Base-by-base conservation (phyloP, 2,329 filamentous ascomycete species). In the Colletotrichum godetiae region DNA sequence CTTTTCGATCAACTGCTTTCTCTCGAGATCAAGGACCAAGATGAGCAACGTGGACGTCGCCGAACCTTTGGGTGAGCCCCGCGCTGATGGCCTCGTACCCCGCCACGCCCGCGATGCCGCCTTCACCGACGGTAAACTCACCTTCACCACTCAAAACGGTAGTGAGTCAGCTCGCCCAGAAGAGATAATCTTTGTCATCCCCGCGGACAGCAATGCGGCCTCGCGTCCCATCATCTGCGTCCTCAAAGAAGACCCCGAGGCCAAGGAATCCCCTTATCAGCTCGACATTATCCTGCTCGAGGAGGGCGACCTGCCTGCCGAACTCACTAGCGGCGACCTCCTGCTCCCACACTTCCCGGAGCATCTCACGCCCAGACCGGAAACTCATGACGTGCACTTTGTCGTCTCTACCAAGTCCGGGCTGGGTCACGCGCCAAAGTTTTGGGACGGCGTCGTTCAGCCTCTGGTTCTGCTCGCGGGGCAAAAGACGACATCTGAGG, bases 361-460 rank as follows among this genome's bases (percentile, higher is more conserved):
- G 2, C 81, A 88, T 72, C 79, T 85, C 27, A 57, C 55, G 62
- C 70, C 55, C 15, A 56, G 53, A 31, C 12, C 58, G 27, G 33
- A 46, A 29, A 19, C 49, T 24, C 56, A 74, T 15, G 61, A 81
- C 13, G 80, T 92, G n/a, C 88, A 94, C 76, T 85, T 95, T 22
- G 80, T 95, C 27, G 86, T 95, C 22, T 95, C 93, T 1, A 91
- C 88, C 0, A 84, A 85, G 24, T 94, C 93, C 0, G 93, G 93
- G 15, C 88, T 88, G 1, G 88, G 90, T 1, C 84, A 85, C 15
- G 91, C 92, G 0, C 79, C 83, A 35, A 75, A 78, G 1, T 91
- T 93, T 76, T 94, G 89, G 81, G 79, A 88, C 1, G 73, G 81
- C 4, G 85, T 91, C 0, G 78, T 95, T 19, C 81, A 83, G 66